Evolutionary conservation across 768 basidiomycete species (phyloP), one percentile per base, ranked within the genome.

Genomic region (Daedaleopsis sinensis): DNA sequence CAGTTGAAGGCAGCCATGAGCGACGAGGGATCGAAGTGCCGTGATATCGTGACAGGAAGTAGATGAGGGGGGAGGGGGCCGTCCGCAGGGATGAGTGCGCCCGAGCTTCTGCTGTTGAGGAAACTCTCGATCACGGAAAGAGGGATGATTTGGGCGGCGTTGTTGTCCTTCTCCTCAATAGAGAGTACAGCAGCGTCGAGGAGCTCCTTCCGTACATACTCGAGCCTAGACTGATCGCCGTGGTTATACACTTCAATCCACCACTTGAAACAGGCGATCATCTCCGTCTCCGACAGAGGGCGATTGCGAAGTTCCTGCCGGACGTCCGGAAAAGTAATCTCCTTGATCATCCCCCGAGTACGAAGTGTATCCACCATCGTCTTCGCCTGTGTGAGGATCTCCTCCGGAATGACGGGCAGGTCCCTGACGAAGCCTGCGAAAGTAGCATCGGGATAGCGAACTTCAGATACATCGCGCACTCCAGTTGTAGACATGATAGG

Each of bases 261-360:
- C 96, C 97, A 98, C 59, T 85, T 84, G 63, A 98, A 76, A 73
- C 91, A 94, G 3, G 86, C 87, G n/a, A 89, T 71, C 75, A 91
- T 88, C 69, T 98, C 93, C 6, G 78, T 75, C 69, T 91, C 84
- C 5, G 73, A 71, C 24, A 99, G 79, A 5, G 94, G 89, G 16
- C 91, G 79, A 6, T 80, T 73, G 13, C 83, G 82, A 16, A 99
- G 79, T 70, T 96, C 92, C 42, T 80, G 76, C 44, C 98, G 76
- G 16, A 98, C 90, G 72, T 98, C 97, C 27, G 82, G 77, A 67
- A 96, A 92, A 0, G 85, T 84, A 58, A 96, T 89, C 15, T 85
- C 78, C 54, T 85, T 86, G 19, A 98, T 79, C 74, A 94, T 76
- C 3, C 83, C 84, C 44, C 86, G 79, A 39, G 76, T 75, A 56